Evolutionary conservation across 129 eudicot genomes (phyloP).

Genomic region (Glebionis coronaria): DNA sequence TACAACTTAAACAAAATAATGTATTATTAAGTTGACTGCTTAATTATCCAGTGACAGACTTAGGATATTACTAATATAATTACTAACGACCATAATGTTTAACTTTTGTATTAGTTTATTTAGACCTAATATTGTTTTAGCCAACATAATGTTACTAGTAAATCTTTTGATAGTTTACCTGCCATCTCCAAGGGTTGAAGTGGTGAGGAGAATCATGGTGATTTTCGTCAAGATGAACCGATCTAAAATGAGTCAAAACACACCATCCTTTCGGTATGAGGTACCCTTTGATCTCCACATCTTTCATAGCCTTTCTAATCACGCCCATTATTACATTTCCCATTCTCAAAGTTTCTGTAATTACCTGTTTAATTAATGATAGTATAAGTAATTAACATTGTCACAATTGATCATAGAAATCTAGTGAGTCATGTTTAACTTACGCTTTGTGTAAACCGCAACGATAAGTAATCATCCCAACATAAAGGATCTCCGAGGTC

Average conservation of each 20-base stretch:
- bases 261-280: conserved; percentile 92
- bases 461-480: conserved; percentile 83
- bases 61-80: too few relatives aligned
- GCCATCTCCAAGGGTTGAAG: conserved; percentile 99
- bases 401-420: neutral
- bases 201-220: conserved; percentile 60
- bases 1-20: conserved; percentile 1
- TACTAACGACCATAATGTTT: too few relatives aligned
- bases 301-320: conserved; percentile 89
- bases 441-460: conserved; percentile 82
- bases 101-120: too few relatives aligned
- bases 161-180: too few relatives aligned
- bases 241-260: conserved; percentile 78
- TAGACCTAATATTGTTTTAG: too few relatives aligned
- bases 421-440: conserved; percentile 17
- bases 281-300: conserved; percentile 84
- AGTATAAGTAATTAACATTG: neutral
- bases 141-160: too few relatives aligned
- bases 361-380: conserved; percentile 44
- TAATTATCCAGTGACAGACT: too few relatives aligned
- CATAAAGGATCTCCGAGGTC: conserved; percentile 44
- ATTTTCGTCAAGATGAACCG: conserved; percentile 83
- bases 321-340: conserved; percentile 89
- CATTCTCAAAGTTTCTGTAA: conserved; percentile 81
- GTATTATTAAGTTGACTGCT: neutral